Base-by-base conservation (phyloP, 2,329 filamentous ascomycete genomes). In the Calonectria montana region DNA sequence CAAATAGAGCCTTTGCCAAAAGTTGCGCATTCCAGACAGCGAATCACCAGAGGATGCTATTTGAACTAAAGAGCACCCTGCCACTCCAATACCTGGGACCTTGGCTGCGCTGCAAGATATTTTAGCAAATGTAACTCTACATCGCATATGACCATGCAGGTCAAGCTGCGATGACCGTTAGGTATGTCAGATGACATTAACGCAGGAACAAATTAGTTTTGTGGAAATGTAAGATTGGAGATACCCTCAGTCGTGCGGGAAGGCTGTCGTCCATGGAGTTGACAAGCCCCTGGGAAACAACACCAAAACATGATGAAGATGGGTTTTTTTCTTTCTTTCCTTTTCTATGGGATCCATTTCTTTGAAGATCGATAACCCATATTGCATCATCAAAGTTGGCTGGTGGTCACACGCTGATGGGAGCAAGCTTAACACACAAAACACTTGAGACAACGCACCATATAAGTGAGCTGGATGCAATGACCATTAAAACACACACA, bases 51-150 rank as follows among this genome's bases (percentile, higher is more conserved):
- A 18, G 7, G 18, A 59, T 59, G 13, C 21, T 21, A 6, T 21
- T 27, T 45, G 35, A 27, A 12, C n/a, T 47, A 15, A 43, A 43
- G 7, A 12, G 12, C 37, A 35, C 9, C 21, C 13, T 31, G 21
- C 23, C 45, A 5, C 10, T 31, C 25, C n/a, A 39, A 18, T 16
- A n/a, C 23, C 39, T 31, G 43, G 39, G 4, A 25, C 16, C 9
- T 41, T 55, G 18, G 39, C 62, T 10, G 10, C 39, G 27, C 45
- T 64, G 47, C 64, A 63, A 35, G 25, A 31, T 9, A n/a, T 41
- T 25, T 55, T 41, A 21, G 47, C 48, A 37, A 48, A 47, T 71
- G 57, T 47, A 63, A 71, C 64, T 67, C 64, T 35, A 8, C 53
- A 39, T 16, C 29, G n/a, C 31, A 31, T 61, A 47, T 23, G 29